Evolutionary conservation across 2,329 filamentous ascomycete species (phyloP).

Genomic region (Trichoderma citrinoviride): DNA sequence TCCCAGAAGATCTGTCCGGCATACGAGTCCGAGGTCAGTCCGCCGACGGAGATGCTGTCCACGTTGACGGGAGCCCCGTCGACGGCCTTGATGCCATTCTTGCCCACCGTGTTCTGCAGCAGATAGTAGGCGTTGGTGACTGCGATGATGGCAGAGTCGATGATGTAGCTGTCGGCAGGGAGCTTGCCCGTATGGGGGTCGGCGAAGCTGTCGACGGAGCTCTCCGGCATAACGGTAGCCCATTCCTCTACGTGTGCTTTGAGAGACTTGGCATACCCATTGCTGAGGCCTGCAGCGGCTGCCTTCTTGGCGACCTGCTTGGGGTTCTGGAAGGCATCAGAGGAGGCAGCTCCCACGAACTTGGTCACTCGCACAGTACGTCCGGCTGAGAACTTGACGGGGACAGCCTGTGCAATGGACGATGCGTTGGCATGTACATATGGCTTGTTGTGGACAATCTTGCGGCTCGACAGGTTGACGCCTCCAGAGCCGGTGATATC

Average conservation of each 20-base stretch:
- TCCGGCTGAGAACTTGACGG: conserved; percentile 51
- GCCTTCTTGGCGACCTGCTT: conserved; percentile 54
- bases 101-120: conserved; percentile 48
- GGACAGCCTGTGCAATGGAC: conserved; percentile 61
- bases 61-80: conserved; percentile 41
- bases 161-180: conserved; percentile 54
- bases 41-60: conserved; percentile 30
- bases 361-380: conserved; percentile 59
- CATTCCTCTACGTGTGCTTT: conserved; percentile 60
- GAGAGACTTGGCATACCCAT: conserved; percentile 56
- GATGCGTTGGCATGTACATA: conserved; percentile 57
- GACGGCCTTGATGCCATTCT: conserved; percentile 44
- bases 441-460: conserved; percentile 43
- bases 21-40: conserved; percentile 32
- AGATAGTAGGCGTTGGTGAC: conserved; percentile 57
- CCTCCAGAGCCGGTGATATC: conserved; percentile 41
- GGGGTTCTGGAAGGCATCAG: conserved; percentile 63
- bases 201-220: conserved; percentile 62
- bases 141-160: conserved; percentile 52
- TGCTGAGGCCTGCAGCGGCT: conserved; percentile 42
- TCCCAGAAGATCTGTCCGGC: conserved; percentile 35
- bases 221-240: conserved; percentile 56
- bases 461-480: conserved; percentile 37
- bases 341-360: conserved; percentile 66
- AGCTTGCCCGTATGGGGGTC: conserved; percentile 52